phyloP scores from a whole-genome alignment of 495 filamentous ascomycete genomes.

The Xylaria bambusicola region DNA sequence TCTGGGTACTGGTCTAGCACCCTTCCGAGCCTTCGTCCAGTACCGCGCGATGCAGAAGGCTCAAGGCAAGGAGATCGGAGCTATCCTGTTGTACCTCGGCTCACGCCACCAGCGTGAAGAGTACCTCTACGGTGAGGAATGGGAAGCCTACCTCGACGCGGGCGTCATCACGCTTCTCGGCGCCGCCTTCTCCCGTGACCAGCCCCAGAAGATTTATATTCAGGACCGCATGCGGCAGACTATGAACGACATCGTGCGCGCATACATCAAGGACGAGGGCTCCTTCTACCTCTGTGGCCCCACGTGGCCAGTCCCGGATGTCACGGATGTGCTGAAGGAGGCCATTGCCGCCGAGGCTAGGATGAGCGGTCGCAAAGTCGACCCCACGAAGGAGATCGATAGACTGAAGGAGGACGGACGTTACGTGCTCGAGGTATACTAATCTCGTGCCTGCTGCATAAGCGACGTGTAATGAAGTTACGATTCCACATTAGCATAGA shows the following conservation, averaged over 20 bases:
- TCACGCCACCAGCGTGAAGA: conserved; percentile 96
- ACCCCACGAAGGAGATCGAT: conserved; percentile 92
- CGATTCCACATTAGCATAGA: conserved; percentile 9
- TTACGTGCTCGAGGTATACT: conserved; percentile 97
- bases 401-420: conserved; percentile 88
- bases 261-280: conserved; percentile 85
- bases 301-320: conserved; percentile 99
- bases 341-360: conserved; percentile 81
- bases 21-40: conserved; percentile 97
- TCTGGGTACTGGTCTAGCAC: conserved; percentile 95
- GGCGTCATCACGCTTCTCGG: conserved; percentile 94
- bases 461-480: conserved; percentile 10
- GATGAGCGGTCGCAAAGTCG: conserved; percentile 72
- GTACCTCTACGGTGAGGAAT: conserved; percentile 98
- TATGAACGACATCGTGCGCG: conserved; percentile 79
- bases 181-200: conserved; percentile 92
- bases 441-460: conserved; percentile 41
- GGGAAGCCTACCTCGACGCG: conserved; percentile 96
- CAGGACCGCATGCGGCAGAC: conserved; percentile 96
- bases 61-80: conserved; percentile 90
- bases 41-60: conserved; percentile 96
- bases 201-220: conserved; percentile 98
- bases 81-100: conserved; percentile 94
- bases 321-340: conserved; percentile 90
- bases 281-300: conserved; percentile 96